Evolutionary conservation across 108 stramenopile species (phyloP).

Genomic region (Pseudonitzschia delicatissima): DNA sequence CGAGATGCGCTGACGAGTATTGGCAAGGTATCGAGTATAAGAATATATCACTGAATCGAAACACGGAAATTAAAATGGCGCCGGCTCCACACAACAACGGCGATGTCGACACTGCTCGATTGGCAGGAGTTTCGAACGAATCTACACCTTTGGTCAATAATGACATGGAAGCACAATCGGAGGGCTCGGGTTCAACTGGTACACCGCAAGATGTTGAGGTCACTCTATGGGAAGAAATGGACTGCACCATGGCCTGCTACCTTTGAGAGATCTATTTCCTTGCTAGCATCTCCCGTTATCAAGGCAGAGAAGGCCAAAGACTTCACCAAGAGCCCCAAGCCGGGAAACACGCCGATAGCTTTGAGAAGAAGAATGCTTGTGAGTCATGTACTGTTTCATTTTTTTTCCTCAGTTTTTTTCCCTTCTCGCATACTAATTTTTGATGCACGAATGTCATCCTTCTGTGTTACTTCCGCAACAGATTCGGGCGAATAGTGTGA

Average conservation of each 20-base stretch:
- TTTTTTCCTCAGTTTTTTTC: background rate
- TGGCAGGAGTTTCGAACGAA: background rate
- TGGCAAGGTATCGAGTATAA: too few relatives aligned
- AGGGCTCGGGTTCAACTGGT: background rate
- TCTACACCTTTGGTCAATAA: background rate
- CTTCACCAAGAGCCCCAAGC: conserved; percentile 66
- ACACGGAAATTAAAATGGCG: background rate
- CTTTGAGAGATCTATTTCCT: conserved; percentile 61
- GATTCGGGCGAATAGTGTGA: background rate
- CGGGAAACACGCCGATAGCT: conserved; percentile 35
- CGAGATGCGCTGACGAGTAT: too few relatives aligned
- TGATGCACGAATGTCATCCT: background rate
- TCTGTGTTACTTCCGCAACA: background rate
- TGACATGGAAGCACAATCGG: background rate
- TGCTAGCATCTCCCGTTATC: conserved; percentile 62
- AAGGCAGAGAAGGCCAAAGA: conserved; percentile 45
- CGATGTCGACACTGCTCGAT: background rate
- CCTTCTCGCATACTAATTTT: background rate
- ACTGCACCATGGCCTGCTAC: conserved; percentile 74
- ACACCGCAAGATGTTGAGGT: conserved; percentile 14
- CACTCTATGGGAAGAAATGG: conserved; percentile 52
- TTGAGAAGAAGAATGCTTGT: conserved; percentile 24
- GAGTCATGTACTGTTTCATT: background rate
- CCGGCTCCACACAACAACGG: background rate
- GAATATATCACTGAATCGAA: too few relatives aligned